phyloP scores from a whole-genome alignment of 768 basidiomycete genomes.

The Mycena floridula region DNA sequence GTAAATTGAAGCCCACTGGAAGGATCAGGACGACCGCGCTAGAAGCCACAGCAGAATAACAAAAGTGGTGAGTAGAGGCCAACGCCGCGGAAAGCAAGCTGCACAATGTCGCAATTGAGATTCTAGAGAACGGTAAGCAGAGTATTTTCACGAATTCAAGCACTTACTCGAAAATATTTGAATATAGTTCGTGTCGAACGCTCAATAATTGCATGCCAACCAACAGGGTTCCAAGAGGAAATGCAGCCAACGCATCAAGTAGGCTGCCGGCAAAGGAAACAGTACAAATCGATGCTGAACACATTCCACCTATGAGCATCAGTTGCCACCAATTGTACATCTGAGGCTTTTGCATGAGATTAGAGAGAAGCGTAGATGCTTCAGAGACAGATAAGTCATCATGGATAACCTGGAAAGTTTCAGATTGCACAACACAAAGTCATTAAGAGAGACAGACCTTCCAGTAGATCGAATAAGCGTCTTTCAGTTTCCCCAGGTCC shows the following conservation, averaged over 20 bases:
- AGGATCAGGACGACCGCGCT: constrained; percentile 76
- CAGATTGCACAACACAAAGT: background rate
- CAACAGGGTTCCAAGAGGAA: constrained; percentile 72
- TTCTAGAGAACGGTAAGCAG: constrained; percentile 31
- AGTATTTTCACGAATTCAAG: background rate
- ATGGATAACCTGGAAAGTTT: constrained; percentile 62
- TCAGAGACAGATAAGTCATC: constrained; percentile 72
- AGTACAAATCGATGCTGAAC: constrained; percentile 68
- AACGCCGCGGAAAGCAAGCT: constrained; percentile 77
- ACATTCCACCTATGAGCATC: constrained; percentile 69
- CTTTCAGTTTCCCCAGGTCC: constrained; percentile 71
- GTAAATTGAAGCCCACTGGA: constrained; percentile 45
- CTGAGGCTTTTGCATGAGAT: constrained; percentile 62
- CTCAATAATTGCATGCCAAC: constrained; percentile 68
- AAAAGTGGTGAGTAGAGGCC: constrained; percentile 61
- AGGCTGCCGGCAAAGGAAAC: constrained; percentile 72
- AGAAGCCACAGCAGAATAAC: constrained; percentile 77
- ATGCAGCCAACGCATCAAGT: constrained; percentile 65
- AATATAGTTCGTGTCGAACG: constrained; percentile 71
- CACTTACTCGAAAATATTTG: constrained; percentile 69
- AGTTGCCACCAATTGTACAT: constrained; percentile 57
- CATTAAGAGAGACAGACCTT: constrained; percentile 32
- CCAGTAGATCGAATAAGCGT: constrained; percentile 71
- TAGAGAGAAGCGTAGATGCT: constrained; percentile 64
- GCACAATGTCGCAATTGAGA: constrained; percentile 72